Percentiles rank a stretch among this genome's conserved stretches.
Conservation (phyloP, 139 green algal genomes). For the Haematococcus sp. region DNA sequence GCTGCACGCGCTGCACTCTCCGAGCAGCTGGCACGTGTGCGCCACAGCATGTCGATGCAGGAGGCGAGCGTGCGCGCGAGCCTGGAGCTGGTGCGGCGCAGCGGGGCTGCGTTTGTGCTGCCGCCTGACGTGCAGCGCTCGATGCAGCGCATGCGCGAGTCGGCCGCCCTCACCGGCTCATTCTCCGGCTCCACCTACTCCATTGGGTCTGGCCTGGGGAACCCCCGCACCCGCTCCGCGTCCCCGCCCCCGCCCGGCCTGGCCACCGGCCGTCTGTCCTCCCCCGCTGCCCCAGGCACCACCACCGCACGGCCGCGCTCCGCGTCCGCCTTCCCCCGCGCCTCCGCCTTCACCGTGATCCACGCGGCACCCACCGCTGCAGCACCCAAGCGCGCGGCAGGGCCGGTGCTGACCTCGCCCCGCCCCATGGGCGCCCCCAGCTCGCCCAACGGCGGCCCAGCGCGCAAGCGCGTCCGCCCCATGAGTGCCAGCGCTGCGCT, state of each 20-base stretch:
- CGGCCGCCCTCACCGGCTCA: no score
- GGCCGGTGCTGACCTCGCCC: no score
- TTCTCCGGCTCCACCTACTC: no score
- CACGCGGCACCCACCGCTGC: no score
- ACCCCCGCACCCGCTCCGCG: neutral
- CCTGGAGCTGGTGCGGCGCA: slow-evolving; percentile 6
- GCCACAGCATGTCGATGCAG: slow-evolving; percentile 29
- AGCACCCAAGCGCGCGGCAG: no score
- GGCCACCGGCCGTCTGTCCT: no score
- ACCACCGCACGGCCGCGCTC: neutral
- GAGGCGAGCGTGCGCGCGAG: neutral
- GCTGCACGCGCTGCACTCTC: slow-evolving; percentile 19
- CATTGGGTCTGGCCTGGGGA: neutral
- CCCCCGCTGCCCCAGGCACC: no score
- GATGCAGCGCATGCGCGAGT: neutral
- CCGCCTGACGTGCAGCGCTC: slow-evolving; percentile 9
- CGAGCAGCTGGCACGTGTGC: slow-evolving; percentile 16
- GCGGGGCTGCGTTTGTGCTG: slow-evolving; percentile 2
- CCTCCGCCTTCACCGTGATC: neutral
- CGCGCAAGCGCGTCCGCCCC: slow-evolving; percentile 4
- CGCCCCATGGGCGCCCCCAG: slow-evolving; percentile 1
- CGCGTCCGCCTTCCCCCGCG: neutral
- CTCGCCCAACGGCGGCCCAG: neutral
- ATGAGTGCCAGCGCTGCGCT: neutral
- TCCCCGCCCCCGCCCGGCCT: neutral